A percentile compares a stretch with the other conserved stretches of the same genome.
Evolutionary conservation across 2,329 filamentous ascomycete species (phyloP).

Genomic region (Calonectria hawksworthii): DNA sequence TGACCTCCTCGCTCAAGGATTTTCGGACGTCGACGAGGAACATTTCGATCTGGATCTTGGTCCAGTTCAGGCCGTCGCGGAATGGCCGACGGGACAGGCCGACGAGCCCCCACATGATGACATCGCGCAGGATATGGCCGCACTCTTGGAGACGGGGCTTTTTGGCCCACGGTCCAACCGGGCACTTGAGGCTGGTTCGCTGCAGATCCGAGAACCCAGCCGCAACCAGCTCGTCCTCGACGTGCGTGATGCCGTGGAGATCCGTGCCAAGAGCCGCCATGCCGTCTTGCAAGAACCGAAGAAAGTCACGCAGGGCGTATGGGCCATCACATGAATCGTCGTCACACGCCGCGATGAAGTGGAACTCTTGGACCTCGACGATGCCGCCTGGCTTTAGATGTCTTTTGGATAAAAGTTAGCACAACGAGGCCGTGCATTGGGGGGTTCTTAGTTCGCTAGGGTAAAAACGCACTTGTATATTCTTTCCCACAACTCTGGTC

Average conservation of each 20-base stretch:
- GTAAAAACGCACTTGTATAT: slow-evolving; percentile 57
- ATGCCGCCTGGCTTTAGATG: slow-evolving; percentile 67
- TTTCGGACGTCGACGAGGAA: slow-evolving; percentile 59
- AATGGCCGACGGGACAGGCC: slow-evolving; percentile 56
- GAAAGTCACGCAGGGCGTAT: slow-evolving; percentile 63
- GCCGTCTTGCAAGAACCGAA: slow-evolving; percentile 56
- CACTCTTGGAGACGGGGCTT: slow-evolving; percentile 58
- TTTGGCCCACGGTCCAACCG: slow-evolving; percentile 64
- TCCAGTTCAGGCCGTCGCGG: slow-evolving; percentile 57
- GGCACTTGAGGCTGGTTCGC: slow-evolving; percentile 61
- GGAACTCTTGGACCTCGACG: slow-evolving; percentile 64
- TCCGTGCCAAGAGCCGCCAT: slow-evolving; percentile 59
- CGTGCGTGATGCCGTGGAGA: slow-evolving; percentile 54
- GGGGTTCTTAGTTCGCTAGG: neutral
- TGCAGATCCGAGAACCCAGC: slow-evolving; percentile 59
- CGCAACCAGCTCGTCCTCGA: slow-evolving; percentile 52
- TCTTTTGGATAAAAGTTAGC: slow-evolving; percentile 43
- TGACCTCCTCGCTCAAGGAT: slow-evolving; percentile 51
- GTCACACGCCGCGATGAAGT: slow-evolving; percentile 58
- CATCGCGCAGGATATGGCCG: slow-evolving; percentile 61
- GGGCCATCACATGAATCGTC: slow-evolving; percentile 59
- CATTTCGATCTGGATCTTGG: slow-evolving; percentile 57
- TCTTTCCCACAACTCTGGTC: slow-evolving; percentile 56
- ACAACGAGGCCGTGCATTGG: slow-evolving; percentile 1
- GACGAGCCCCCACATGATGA: slow-evolving; percentile 56